Evolutionary conservation across 1,139 yeast genomes (phyloP).

Genomic region (Saccharomyces hybrid): DNA sequence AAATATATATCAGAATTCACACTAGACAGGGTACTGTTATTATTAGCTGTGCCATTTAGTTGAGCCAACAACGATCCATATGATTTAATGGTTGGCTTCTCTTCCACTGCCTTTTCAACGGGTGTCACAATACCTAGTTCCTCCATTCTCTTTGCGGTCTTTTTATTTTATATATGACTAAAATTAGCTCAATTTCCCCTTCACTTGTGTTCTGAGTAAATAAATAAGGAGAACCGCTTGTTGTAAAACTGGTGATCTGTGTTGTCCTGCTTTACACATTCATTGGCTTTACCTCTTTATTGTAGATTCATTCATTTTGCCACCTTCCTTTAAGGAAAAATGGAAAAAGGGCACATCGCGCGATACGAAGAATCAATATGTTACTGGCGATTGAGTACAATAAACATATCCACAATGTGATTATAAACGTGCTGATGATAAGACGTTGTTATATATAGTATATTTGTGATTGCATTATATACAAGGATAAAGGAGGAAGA

Average conservation of each 20-base stretch:
- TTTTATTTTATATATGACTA: background rate
- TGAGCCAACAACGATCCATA: slow-evolving; percentile 27
- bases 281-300: background rate
- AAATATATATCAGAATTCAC: slow-evolving; percentile 60
- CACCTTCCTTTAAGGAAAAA: background rate
- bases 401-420: background rate
- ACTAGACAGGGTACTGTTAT: slow-evolving; percentile 3
- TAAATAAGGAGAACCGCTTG: too few species aligned
- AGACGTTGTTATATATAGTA: background rate
- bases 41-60: slow-evolving; percentile 14
- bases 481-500: background rate
- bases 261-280: background rate
- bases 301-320: background rate
- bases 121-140: slow-evolving; percentile 47
- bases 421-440: background rate
- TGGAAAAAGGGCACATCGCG: background rate
- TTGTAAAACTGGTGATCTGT: background rate
- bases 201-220: too few species aligned
- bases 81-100: slow-evolving; percentile 22
- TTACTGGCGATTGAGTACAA: background rate
- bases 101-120: slow-evolving; percentile 17
- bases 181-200: background rate
- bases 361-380: background rate
- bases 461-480: background rate
- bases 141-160: slow-evolving; percentile 38